A percentile compares a stretch with the other conserved stretches of the same genome.
These are phyloP conservation scores for Sindora glabra DNA, from an alignment of 306 rosid genomes.

Conservation along the genomic window DNA sequence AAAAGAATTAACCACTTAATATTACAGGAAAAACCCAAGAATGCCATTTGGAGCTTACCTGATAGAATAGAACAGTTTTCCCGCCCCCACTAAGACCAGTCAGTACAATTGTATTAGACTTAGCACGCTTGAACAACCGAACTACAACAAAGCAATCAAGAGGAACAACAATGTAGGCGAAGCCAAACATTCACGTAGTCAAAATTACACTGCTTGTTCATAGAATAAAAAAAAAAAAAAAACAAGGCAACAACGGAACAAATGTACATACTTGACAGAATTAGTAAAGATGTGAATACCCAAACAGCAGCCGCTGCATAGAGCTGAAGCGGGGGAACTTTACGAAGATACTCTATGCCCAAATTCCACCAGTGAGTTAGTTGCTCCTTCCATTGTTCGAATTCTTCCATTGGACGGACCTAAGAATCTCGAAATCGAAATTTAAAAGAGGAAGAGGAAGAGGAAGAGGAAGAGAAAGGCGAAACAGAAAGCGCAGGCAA, in stretches of 20 bases:
- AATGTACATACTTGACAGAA: constrained; percentile 33
- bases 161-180: background rate
- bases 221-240: background rate
- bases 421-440: background rate
- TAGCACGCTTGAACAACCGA: constrained; percentile 56
- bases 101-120: constrained; percentile 62
- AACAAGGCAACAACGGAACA: background rate
- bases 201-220: background rate
- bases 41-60: constrained; percentile 29
- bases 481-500: no score
- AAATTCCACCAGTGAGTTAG: constrained; percentile 18
- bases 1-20: background rate
- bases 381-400: constrained; percentile 50
- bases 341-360: constrained; percentile 27
- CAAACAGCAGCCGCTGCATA: constrained; percentile 45
- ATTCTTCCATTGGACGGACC: constrained; percentile 38
- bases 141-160: constrained; percentile 32
- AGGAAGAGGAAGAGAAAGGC: no score
- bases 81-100: constrained; percentile 82
- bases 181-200: background rate
- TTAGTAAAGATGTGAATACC: constrained; percentile 36
- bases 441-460: no score
- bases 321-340: constrained; percentile 54
- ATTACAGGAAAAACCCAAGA: background rate
- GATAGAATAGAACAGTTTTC: constrained; percentile 77